These are phyloP conservation scores for Periconia macrospinosa DNA, from an alignment of 2,329 filamentous ascomycete genomes.

Conservation along the genomic window DNA sequence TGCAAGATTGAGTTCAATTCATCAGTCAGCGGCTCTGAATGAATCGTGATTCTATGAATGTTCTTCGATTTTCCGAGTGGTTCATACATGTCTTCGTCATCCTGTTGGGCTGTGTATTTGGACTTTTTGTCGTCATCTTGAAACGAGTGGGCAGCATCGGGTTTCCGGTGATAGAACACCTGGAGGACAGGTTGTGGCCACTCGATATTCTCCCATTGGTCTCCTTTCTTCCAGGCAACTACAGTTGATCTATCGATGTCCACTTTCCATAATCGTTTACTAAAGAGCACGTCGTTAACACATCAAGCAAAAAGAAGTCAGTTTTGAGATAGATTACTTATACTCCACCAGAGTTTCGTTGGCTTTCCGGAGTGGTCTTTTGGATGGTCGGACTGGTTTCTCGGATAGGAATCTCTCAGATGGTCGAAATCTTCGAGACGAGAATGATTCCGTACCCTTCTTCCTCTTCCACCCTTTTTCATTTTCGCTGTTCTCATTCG, in stretches of 20 bases:
- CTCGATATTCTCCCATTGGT: neutral
- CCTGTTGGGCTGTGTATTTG: neutral
- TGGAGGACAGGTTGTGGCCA: neutral
- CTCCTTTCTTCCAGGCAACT: neutral
- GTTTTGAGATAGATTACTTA: neutral
- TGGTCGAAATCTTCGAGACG: too few species aligned
- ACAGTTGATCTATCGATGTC: neutral
- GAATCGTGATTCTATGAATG: slow-evolving; percentile 1
- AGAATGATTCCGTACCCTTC: neutral
- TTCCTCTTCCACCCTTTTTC: neutral
- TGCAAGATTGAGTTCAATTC: neutral
- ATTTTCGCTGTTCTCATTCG: neutral
- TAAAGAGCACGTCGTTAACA: neutral
- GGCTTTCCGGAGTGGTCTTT: neutral
- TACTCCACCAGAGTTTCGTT: neutral
- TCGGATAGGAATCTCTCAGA: too few species aligned
- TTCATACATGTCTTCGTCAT: neutral
- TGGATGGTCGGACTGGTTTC: too few species aligned
- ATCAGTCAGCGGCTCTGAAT: neutral
- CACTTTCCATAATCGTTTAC: neutral
- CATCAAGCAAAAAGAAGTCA: neutral
- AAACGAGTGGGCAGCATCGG: too few species aligned
- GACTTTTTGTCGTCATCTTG: neutral
- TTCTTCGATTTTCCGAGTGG: neutral
- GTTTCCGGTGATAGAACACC: neutral